Conservation (phyloP, 768 basidiomycete species). For the Mycena belliarum region DNA sequence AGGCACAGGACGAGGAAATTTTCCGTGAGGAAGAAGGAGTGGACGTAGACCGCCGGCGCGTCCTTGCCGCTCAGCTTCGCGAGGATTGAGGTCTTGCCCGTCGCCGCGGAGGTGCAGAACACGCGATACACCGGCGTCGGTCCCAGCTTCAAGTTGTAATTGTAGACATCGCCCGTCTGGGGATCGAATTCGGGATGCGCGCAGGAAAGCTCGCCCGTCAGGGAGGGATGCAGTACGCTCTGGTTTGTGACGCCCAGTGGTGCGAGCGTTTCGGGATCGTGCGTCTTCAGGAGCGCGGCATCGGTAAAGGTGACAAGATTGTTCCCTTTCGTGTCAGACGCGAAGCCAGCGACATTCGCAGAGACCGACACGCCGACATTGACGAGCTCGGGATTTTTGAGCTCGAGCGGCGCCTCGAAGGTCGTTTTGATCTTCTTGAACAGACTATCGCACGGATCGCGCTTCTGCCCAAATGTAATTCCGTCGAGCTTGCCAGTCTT, state of each 20-base stretch:
- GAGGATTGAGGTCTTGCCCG: conserved; percentile 23
- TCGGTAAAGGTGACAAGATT: conserved; percentile 35
- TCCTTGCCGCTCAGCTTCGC: conserved; percentile 9
- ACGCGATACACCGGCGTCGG: conserved; percentile 29
- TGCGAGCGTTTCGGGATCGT: conserved; percentile 39
- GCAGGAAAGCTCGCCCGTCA: conserved; percentile 34
- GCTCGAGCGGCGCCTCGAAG: conserved; percentile 1
- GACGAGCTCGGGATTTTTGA: background rate
- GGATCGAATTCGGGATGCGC: conserved; percentile 41
- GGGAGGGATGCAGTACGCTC: conserved; percentile 30
- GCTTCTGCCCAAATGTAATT: conserved; percentile 23
- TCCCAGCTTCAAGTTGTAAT: conserved; percentile 36
- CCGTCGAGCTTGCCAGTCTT: conserved; percentile 13
- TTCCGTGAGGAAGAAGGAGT: conserved; percentile 38
- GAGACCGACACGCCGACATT: background rate
- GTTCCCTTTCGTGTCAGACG: background rate
- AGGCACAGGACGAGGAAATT: conserved; percentile 38
- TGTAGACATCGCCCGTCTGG: conserved; percentile 36
- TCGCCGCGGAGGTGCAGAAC: conserved; percentile 35
- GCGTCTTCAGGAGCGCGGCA: conserved; percentile 26
- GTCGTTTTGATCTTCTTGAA: conserved; percentile 28
- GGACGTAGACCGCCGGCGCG: conserved; percentile 40
- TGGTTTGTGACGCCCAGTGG: conserved; percentile 34
- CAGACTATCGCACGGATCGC: conserved; percentile 28
- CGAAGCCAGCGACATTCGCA: background rate